Percentiles rank a stretch among this genome's conserved stretches.
These are phyloP conservation scores for Geopyxis carbonaria DNA, from an alignment of 495 filamentous ascomycete species.

Conservation along the genomic window DNA sequence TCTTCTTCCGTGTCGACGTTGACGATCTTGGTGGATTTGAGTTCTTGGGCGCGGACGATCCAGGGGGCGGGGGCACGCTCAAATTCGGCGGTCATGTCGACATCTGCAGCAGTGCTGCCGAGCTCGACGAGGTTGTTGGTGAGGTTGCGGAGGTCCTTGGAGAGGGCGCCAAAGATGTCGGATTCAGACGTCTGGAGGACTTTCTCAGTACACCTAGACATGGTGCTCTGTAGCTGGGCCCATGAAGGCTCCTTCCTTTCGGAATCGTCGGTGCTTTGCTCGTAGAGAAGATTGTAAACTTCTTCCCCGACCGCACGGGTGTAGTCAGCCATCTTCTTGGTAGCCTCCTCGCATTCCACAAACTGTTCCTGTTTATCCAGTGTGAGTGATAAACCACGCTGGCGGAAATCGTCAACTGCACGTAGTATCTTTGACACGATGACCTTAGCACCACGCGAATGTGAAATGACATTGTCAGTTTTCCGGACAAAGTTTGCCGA, in stretches of 20 bases:
- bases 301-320: constrained; percentile 49
- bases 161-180: constrained; percentile 50
- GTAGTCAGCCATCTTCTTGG: constrained; percentile 49
- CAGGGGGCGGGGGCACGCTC: constrained; percentile 61
- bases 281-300: constrained; percentile 45
- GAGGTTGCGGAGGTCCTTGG: constrained; percentile 46
- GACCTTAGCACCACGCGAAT: constrained; percentile 70
- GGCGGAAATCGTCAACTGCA: constrained; percentile 59
- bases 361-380: constrained; percentile 39
- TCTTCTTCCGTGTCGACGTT: constrained; percentile 67
- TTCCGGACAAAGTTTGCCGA: constrained; percentile 50
- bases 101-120: constrained; percentile 50
- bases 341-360: constrained; percentile 42
- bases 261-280: constrained; percentile 33
- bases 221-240: constrained; percentile 43
- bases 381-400: constrained; percentile 56
- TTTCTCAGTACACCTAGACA: constrained; percentile 38
- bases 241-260: constrained; percentile 45
- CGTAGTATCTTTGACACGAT: constrained; percentile 62
- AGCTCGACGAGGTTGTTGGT: constrained; percentile 54
- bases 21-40: constrained; percentile 60
- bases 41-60: constrained; percentile 61
- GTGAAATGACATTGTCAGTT: constrained; percentile 51
- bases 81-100: constrained; percentile 63
- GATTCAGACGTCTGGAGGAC: constrained; percentile 36